A percentile compares a stretch with the other conserved stretches of the same genome.
phyloP scores from a whole-genome alignment of 306 rosid genomes.

The Datisca glomerata region DNA sequence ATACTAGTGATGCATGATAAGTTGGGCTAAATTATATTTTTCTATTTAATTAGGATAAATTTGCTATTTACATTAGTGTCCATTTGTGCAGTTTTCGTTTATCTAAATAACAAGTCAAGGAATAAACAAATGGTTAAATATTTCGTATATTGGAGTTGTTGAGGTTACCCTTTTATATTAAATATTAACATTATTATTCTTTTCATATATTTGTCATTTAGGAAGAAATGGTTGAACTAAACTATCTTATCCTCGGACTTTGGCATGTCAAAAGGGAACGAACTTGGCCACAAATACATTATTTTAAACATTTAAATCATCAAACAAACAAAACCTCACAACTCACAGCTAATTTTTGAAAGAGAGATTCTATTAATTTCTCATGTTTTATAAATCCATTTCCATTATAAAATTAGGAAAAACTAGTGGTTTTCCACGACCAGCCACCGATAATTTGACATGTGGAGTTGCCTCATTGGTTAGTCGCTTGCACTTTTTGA shows the following conservation, averaged over 20 bases:
- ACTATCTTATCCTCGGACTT: conserved; percentile 14
- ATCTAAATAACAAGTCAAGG: too few relatives aligned
- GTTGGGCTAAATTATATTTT: too few relatives aligned
- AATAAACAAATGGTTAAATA: too few relatives aligned
- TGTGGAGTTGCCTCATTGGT: conserved; percentile 6
- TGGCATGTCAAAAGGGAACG: conserved; percentile 11
- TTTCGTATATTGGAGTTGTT: too few relatives aligned
- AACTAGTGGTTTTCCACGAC: conserved; percentile 4
- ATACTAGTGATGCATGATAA: too few relatives aligned
- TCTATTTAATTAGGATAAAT: too few relatives aligned
- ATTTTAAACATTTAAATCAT: not conserved
- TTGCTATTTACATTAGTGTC: too few relatives aligned
- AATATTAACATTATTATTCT: too few relatives aligned
- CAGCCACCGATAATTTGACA: conserved; percentile 2
- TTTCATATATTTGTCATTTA: conserved; percentile 8
- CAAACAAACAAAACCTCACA: not conserved
- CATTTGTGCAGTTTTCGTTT: too few relatives aligned
- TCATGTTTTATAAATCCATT: not conserved
- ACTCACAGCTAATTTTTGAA: conserved; percentile 3
- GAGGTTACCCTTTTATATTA: too few relatives aligned
- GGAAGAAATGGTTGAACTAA: conserved; percentile 6
- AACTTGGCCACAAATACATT: conserved; percentile 13
- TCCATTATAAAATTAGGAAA: not conserved
- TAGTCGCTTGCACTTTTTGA: conserved; percentile 10
- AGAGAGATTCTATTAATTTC: not conserved